phyloP scores from a whole-genome alignment of 352 stramenopile species.

The Globisporangium canariense region DNA sequence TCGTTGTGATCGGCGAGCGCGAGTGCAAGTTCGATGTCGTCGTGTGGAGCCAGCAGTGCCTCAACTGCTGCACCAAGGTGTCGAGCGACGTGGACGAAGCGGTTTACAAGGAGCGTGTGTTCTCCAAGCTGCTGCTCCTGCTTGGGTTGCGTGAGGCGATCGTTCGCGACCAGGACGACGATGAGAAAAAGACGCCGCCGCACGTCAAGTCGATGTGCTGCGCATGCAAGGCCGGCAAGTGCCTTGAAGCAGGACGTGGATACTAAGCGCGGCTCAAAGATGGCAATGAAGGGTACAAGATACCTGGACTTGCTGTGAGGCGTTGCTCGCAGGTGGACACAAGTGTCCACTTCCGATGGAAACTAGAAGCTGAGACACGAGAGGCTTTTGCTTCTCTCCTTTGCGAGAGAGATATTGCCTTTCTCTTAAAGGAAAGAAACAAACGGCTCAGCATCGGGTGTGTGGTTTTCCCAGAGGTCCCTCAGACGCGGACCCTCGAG shows the following conservation, averaged over 20 bases:
- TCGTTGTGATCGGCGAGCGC: conserved; percentile 6
- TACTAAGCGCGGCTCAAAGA: background rate
- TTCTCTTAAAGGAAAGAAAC: background rate
- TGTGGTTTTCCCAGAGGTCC: background rate
- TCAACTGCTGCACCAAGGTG: conserved; percentile 15
- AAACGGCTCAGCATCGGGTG: background rate
- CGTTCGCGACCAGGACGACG: background rate
- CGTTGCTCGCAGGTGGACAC: background rate
- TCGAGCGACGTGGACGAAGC: conserved; percentile 16
- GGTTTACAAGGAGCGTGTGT: conserved; percentile 21
- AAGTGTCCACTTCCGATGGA: background rate
- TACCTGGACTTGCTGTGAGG: background rate
- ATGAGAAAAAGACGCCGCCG: conserved; percentile 18
- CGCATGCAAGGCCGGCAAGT: conserved; percentile 24
- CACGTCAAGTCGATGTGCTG: conserved; percentile 22
- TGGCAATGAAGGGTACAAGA: background rate
- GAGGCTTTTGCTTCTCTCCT: background rate
- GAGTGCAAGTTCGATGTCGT: conserved; percentile 20
- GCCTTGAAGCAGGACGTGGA: conserved; percentile 3
- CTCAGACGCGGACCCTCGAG: background rate
- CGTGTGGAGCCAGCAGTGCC: conserved; percentile 26
- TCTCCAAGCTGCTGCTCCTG: conserved; percentile 24
- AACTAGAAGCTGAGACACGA: background rate
- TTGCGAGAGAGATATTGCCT: background rate
- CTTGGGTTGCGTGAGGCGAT: conserved; percentile 15